phyloP scores from a whole-genome alignment of 495 filamentous ascomycete genomes.

The Penicillium turbatum region DNA sequence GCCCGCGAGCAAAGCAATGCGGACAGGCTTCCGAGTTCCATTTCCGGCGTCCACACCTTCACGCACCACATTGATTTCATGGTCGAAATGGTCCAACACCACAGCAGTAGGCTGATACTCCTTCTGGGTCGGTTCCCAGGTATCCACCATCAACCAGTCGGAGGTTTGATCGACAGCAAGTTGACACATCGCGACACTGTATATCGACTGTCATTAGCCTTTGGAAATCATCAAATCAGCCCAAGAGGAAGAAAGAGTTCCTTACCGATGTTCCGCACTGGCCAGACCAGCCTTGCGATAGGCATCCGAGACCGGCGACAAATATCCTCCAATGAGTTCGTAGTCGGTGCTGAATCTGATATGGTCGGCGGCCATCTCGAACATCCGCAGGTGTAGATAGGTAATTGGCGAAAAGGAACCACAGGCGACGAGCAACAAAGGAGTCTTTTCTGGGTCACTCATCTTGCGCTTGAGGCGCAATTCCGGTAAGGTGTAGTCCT shows the following conservation, averaged over 20 bases:
- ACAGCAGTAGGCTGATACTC: constrained; percentile 84
- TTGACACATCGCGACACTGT: constrained; percentile 63
- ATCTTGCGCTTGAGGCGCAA: constrained; percentile 66
- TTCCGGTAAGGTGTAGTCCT: constrained; percentile 69
- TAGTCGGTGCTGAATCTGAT: constrained; percentile 76
- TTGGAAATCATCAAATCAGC: background rate
- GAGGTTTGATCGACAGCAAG: constrained; percentile 72
- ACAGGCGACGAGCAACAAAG: constrained; percentile 81
- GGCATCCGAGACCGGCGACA: constrained; percentile 75
- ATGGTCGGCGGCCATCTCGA: constrained; percentile 84
- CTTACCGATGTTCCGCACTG: constrained; percentile 63
- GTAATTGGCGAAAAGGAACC: constrained; percentile 84
- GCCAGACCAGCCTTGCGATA: constrained; percentile 91
- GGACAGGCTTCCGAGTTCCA: constrained; percentile 56
- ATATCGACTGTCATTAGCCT: constrained; percentile 10
- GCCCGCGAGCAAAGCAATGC: constrained; percentile 72
- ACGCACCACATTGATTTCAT: constrained; percentile 78
- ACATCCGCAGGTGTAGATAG: constrained; percentile 89
- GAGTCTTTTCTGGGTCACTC: constrained; percentile 63
- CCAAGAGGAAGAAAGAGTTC: background rate
- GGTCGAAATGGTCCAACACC: constrained; percentile 82
- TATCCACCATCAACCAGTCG: constrained; percentile 82
- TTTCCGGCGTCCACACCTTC: constrained; percentile 65
- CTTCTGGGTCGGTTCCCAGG: constrained; percentile 68
- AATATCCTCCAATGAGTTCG: constrained; percentile 80